Conservation (phyloP, 2,329 filamentous ascomycete species). For the Fusarium caatingaense region DNA sequence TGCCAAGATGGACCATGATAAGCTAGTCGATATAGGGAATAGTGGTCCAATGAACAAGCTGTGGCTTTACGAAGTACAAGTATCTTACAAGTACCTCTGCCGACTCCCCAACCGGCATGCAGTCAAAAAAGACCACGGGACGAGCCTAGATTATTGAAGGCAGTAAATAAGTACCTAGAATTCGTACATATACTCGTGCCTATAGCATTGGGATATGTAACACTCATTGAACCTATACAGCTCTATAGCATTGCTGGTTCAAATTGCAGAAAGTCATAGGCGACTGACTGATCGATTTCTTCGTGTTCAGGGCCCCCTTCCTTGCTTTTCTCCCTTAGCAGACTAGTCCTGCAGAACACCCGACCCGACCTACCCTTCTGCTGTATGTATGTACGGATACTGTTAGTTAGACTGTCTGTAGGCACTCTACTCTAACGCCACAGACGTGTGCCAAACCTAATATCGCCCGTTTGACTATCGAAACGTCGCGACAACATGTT, state of each 20-base stretch:
- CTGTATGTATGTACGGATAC: background rate
- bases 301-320: constrained; percentile 5
- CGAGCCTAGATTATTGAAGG: constrained; percentile 14
- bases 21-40: constrained; percentile 4
- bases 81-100: constrained; percentile 17
- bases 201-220: background rate
- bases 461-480: constrained; percentile 1
- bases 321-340: constrained; percentile 20
- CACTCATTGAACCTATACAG: background rate
- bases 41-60: constrained; percentile 25
- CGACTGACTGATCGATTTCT: background rate
- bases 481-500: constrained; percentile 18
- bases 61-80: constrained; percentile 19
- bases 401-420: background rate
- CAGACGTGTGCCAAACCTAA: constrained; percentile 27
- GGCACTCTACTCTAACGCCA: constrained; percentile 27
- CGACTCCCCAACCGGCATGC: constrained; percentile 6
- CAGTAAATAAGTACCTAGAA: background rate
- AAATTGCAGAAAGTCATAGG: background rate
- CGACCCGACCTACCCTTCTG: background rate
- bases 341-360: constrained; percentile 4
- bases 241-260: background rate
- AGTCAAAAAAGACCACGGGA: constrained; percentile 27
- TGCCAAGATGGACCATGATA: background rate
- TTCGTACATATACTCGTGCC: background rate